Percentiles rank a stretch among this genome's conserved stretches.
These are phyloP conservation scores for Aspergillus spinulosporus DNA, from an alignment of 2,329 filamentous ascomycete genomes.

Conservation along the genomic window DNA sequence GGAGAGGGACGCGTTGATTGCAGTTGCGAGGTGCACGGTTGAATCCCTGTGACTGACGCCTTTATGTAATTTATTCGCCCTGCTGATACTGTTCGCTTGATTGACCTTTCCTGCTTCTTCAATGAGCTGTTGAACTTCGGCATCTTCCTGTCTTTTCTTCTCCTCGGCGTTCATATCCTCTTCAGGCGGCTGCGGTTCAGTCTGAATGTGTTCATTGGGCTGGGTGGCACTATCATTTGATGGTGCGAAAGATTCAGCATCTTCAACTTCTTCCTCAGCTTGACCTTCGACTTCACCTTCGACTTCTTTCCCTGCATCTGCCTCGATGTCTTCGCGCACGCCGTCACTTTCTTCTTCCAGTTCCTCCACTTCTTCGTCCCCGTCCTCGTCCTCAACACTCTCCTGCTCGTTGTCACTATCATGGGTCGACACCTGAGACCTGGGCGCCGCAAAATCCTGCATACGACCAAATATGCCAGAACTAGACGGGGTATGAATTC, in stretches of 20 bases:
- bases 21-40: constrained; percentile 43
- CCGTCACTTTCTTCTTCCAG: constrained; percentile 21
- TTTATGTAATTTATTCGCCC: constrained; percentile 46
- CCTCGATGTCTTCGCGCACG: constrained; percentile 17
- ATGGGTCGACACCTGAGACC: constrained; percentile 40
- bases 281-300: constrained; percentile 16
- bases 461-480: constrained; percentile 49
- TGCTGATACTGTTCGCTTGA: constrained; percentile 43
- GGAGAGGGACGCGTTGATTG: constrained; percentile 41
- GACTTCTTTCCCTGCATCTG: constrained; percentile 24
- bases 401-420: constrained; percentile 18
- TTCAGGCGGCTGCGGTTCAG: constrained; percentile 10
- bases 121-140: constrained; percentile 48
- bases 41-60: constrained; percentile 43
- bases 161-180: constrained; percentile 55
- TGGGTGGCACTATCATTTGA: constrained; percentile 23
- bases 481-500: constrained; percentile 39
- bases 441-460: constrained; percentile 57
- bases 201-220: constrained; percentile 13
- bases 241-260: constrained; percentile 13
- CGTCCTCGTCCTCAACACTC: constrained; percentile 16
- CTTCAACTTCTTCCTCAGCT: constrained; percentile 19
- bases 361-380: constrained; percentile 28
- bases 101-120: constrained; percentile 45
- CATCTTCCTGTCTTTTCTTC: constrained; percentile 53